Percentiles rank a stretch among this genome's conserved stretches.
Conservation (phyloP, 2,329 filamentous ascomycete genomes). For the Amauroascus verrucosus region DNA sequence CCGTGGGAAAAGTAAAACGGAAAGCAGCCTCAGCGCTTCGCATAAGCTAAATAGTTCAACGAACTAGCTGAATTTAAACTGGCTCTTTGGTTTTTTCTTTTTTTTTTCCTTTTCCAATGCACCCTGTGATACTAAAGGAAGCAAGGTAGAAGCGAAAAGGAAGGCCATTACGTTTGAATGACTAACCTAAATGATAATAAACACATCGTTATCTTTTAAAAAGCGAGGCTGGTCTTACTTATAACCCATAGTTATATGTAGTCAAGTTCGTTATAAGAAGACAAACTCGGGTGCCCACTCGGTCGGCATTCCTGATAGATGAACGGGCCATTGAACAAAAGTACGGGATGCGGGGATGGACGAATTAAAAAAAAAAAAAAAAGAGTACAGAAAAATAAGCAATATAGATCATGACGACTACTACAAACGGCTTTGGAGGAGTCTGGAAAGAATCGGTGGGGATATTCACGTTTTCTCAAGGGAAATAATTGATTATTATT, state of each 20-base stretch:
- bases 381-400: too few relatives aligned
- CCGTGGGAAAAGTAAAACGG: background rate
- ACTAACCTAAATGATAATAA: background rate
- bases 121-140: too few relatives aligned
- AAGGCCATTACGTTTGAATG: background rate
- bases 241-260: too few relatives aligned
- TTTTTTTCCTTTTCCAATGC: background rate
- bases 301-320: background rate
- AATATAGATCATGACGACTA: too few relatives aligned
- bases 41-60: background rate
- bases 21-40: constrained; percentile 5
- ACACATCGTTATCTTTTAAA: too few relatives aligned
- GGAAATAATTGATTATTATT: background rate
- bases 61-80: too few relatives aligned
- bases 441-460: background rate
- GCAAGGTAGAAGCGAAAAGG: background rate
- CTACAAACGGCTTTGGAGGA: too few relatives aligned
- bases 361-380: background rate
- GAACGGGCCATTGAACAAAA: too few relatives aligned
- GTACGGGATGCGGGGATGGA: constrained; percentile 6
- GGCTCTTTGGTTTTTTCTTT: background rate
- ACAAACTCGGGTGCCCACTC: background rate
- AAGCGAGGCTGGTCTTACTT: background rate
- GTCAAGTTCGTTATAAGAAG: too few relatives aligned
- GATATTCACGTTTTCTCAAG: constrained; percentile 1